A percentile compares a stretch with the other conserved stretches of the same genome.
Conservation (phyloP, 768 basidiomycete genomes). For the Panus rudis region DNA sequence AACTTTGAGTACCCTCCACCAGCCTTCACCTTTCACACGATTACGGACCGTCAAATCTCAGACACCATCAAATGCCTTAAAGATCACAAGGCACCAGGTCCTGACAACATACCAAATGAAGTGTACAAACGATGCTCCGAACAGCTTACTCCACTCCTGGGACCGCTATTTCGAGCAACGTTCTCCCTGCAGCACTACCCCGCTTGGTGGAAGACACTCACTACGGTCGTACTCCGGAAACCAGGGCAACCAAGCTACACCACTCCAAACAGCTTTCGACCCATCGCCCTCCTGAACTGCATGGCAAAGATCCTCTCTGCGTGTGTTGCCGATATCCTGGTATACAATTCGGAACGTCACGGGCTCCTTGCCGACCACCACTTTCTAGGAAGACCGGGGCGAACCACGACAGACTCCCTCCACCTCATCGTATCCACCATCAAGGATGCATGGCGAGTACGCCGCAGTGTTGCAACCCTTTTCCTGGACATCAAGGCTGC, state of each 20-base stretch:
- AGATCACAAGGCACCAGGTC: conserved; percentile 29
- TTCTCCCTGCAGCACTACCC: conserved; percentile 24
- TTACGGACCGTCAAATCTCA: conserved; percentile 24
- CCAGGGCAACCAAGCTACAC: conserved; percentile 28
- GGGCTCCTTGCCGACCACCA: conserved; percentile 12
- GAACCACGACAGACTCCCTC: conserved; percentile 21
- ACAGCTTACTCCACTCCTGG: conserved; percentile 20
- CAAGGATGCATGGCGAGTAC: conserved; percentile 17
- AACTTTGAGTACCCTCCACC: conserved; percentile 23
- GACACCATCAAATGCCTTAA: conserved; percentile 21
- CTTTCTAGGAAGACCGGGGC: conserved; percentile 20
- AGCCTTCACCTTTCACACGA: conserved; percentile 7
- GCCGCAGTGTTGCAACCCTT: conserved; percentile 23
- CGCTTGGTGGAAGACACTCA: conserved; percentile 19
- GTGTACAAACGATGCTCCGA: conserved; percentile 23
- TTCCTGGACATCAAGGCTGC: conserved; percentile 29
- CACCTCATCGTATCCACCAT: conserved; percentile 17
- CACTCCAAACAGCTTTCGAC: conserved; percentile 25
- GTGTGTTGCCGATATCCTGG: conserved; percentile 13
- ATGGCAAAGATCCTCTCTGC: conserved; percentile 19
- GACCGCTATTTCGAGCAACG: conserved; percentile 22
- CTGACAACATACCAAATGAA: conserved; percentile 24
- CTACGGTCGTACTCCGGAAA: conserved; percentile 27
- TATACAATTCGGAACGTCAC: conserved; percentile 3
- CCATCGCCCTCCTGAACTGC: conserved; percentile 29